Percentiles rank a stretch among this genome's conserved stretches.
Conservation (phyloP, 2,329 filamentous ascomycete genomes). For the Aureobasidium pullulans region DNA sequence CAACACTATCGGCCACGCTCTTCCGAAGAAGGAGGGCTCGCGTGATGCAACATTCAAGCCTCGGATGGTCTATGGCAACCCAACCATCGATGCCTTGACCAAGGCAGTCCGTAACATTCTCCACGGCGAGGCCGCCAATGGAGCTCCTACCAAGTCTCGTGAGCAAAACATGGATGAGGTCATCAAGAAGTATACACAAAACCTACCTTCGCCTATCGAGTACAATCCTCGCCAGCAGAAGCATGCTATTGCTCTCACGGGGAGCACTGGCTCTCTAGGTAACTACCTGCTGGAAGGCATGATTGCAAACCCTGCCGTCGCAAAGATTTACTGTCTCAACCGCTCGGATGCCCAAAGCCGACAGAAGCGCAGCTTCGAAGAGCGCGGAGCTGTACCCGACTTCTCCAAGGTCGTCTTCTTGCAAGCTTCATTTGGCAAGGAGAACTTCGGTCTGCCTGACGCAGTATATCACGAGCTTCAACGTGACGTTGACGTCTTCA, state of each 20-base stretch:
- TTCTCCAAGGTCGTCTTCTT: slow-evolving; percentile 23
- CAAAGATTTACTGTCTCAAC: slow-evolving; percentile 27
- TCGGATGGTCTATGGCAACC: slow-evolving; percentile 27
- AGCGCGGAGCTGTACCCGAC: slow-evolving; percentile 20
- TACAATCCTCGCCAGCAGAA: slow-evolving; percentile 8
- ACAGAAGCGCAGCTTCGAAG: slow-evolving; percentile 20
- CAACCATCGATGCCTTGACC: slow-evolving; percentile 24
- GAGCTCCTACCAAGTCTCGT: slow-evolving; percentile 12
- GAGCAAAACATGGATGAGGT: slow-evolving; percentile 24
- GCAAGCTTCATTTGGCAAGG: slow-evolving; percentile 20
- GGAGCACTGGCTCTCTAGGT: slow-evolving; percentile 30
- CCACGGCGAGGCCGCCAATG: slow-evolving; percentile 14
- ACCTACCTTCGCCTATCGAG: slow-evolving; percentile 15
- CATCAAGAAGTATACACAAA: slow-evolving; percentile 25
- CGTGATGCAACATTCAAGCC: slow-evolving; percentile 20
- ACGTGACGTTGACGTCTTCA: slow-evolving; percentile 22
- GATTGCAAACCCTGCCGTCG: slow-evolving; percentile 21
- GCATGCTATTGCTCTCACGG: slow-evolving; percentile 28
- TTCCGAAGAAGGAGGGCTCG: slow-evolving; percentile 14
- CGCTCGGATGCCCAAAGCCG: slow-evolving; percentile 20
- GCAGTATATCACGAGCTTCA: slow-evolving; percentile 20
- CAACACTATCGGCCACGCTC: slow-evolving; percentile 19
- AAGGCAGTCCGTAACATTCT: slow-evolving; percentile 10
- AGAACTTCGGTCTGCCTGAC: slow-evolving; percentile 21
- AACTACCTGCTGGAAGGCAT: slow-evolving; percentile 27